These are phyloP conservation scores for Mycena alexandri DNA, from an alignment of 768 basidiomycete species.

Conservation along the genomic window DNA sequence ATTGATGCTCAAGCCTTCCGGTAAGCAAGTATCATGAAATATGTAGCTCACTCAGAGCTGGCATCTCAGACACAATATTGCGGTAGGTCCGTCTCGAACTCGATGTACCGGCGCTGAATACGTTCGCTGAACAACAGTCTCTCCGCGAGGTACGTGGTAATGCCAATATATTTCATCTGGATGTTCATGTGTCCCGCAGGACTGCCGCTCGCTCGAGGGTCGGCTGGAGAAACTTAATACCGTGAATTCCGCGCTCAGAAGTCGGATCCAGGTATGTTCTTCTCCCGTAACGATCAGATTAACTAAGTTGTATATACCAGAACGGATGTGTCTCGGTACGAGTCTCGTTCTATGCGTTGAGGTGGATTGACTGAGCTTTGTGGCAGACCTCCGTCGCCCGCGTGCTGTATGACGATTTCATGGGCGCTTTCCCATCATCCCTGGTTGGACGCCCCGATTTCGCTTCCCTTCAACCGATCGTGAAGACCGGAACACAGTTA, in stretches of 20 bases:
- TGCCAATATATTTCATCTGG: too few species aligned
- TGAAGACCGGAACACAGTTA: background rate
- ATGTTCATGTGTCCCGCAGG: background rate
- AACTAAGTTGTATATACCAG: too few species aligned
- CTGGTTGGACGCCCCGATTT: background rate
- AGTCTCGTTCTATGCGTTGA: background rate
- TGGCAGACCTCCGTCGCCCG: background rate
- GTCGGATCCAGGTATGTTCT: background rate
- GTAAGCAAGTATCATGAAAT: background rate
- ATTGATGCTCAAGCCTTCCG: background rate
- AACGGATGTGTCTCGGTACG: slow-evolving; percentile 4
- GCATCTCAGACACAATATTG: too few species aligned
- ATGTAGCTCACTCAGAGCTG: too few species aligned
- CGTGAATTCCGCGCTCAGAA: background rate
- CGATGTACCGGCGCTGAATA: too few species aligned
- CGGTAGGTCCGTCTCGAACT: too few species aligned
- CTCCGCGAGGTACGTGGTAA: background rate
- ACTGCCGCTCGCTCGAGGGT: background rate
- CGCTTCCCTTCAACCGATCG: background rate
- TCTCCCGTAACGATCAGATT: too few species aligned
- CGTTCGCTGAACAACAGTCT: background rate
- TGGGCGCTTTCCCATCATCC: background rate
- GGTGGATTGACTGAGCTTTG: too few species aligned
- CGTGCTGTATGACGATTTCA: slow-evolving; percentile 1
- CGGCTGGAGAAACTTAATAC: background rate